Evolutionary conservation across 805 yeast species (phyloP), one percentile per base, ranked within the genome.

Genomic region (Sugiyamaella marilandica): DNA sequence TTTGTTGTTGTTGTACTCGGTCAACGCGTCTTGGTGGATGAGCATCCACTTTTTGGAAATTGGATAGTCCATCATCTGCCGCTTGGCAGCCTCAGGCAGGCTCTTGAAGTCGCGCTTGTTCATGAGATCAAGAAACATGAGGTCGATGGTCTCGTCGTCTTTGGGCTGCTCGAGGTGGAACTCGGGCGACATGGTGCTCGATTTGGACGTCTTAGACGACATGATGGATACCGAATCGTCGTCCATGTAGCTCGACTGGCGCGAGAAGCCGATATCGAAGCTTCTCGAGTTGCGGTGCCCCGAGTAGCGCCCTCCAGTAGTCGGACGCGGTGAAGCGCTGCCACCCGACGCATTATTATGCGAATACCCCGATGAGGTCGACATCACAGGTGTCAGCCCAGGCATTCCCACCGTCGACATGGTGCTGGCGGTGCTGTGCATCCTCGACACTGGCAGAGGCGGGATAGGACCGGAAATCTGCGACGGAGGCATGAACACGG

Each of bases 1-100:
- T 52, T 72, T 72, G 50, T 68, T 63, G 59, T 84, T 81, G 62
- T 84, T 85, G 62, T 75, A 75, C 62, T 90, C 97, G 5, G 91
- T 79, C 45, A 87, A 76, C 21, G 85, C 82, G 66, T 90, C 96
- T 67, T 91, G 97, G 59, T 85, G 82, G 39, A 91, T 84, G 59
- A 91, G 76, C 84, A 87, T 83, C 96, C 97, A 90, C 69, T 92
- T 92, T 62, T 89, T 87, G 47, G 85, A 87, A 0, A 80, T 72
- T 41, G 85, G 79, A 64, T 85, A 90, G 59, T 78, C 79, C 62
- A 81, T 75, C 86, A 92, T 82, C 63, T 87, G 94, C 52, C 74
- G 78, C 59, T 83, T 83, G 2, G 94, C 96, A 49, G 79, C 80
- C 24, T 80, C 80, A 0, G 96, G 87, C 32, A 85, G 71, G 41